phyloP scores from a whole-genome alignment of 2,329 filamentous ascomycete species.

The Didymella lethalis region DNA sequence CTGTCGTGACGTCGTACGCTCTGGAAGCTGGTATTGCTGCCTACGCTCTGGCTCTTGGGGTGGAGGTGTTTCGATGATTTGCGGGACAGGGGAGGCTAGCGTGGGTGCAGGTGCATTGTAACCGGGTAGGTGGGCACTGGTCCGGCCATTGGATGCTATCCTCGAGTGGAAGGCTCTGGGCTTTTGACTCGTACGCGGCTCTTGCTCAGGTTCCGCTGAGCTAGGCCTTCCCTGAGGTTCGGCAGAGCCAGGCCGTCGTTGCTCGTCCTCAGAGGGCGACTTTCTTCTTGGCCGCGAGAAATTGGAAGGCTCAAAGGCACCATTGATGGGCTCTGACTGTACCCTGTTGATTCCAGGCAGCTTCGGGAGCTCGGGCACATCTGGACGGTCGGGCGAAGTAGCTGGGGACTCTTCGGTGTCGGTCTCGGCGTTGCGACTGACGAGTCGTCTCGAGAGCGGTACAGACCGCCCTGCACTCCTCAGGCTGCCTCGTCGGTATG shows the following conservation, averaged over 20 bases:
- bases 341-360: slow-evolving; percentile 65
- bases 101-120: slow-evolving; percentile 45
- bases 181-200: slow-evolving; percentile 47
- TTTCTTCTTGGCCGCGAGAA: slow-evolving; percentile 65
- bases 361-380: slow-evolving; percentile 47
- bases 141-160: slow-evolving; percentile 64
- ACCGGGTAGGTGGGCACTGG: slow-evolving; percentile 61
- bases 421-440: slow-evolving; percentile 67
- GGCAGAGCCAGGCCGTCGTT: slow-evolving; percentile 35
- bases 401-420: slow-evolving; percentile 63
- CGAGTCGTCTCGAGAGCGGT: slow-evolving; percentile 75
- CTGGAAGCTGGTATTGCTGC: slow-evolving; percentile 53
- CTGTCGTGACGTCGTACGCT: slow-evolving; percentile 60
- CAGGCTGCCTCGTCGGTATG: slow-evolving; percentile 87
- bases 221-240: slow-evolving; percentile 35
- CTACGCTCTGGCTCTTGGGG: slow-evolving; percentile 44
- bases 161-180: slow-evolving; percentile 64
- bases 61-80: slow-evolving; percentile 70
- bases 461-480: slow-evolving; percentile 74
- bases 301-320: slow-evolving; percentile 53
- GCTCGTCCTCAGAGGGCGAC: slow-evolving; percentile 32
- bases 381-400: slow-evolving; percentile 58
- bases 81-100: slow-evolving; percentile 54
- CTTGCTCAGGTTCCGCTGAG: slow-evolving; percentile 32
- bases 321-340: slow-evolving; percentile 71